Conservation (phyloP, 1,284 basidiomycete species). For the Puccinia triticina region DNA sequence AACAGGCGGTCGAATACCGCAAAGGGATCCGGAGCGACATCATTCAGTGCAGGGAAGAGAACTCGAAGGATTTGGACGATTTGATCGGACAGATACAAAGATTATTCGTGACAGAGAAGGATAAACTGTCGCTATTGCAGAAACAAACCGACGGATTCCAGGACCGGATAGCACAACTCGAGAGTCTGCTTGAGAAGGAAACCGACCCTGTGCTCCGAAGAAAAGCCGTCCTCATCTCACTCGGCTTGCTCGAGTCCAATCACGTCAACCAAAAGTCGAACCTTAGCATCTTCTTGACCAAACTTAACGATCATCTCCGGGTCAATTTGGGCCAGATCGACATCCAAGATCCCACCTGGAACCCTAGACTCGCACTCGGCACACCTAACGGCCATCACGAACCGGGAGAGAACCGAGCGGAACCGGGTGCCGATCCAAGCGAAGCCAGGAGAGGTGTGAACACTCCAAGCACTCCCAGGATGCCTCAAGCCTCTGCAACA, state of each 20-base stretch:
- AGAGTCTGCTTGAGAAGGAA: neutral
- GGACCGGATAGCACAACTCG: neutral
- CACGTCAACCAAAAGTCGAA: neutral
- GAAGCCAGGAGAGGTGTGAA: neutral
- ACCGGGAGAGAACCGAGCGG: neutral
- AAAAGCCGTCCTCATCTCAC: neutral
- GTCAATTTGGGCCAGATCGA: slow-evolving; percentile 14
- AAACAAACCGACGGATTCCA: slow-evolving; percentile 8
- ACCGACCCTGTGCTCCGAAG: slow-evolving; percentile 16
- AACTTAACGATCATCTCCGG: slow-evolving; percentile 12
- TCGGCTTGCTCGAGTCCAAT: slow-evolving; percentile 6
- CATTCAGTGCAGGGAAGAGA: neutral
- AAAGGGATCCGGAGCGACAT: neutral
- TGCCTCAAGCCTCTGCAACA: neutral
- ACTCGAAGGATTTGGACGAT: slow-evolving; percentile 2
- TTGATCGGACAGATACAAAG: slow-evolving; percentile 24
- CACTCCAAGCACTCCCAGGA: neutral
- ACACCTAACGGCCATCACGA: neutral
- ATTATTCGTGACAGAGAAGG: neutral
- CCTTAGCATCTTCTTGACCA: slow-evolving; percentile 16
- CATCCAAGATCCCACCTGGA: neutral
- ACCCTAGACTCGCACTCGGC: neutral
- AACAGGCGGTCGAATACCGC: neutral
- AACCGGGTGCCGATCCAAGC: neutral
- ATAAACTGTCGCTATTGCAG: neutral